Conservation (phyloP, 305 asterid genomes). For the Ilex paraguariensis region DNA sequence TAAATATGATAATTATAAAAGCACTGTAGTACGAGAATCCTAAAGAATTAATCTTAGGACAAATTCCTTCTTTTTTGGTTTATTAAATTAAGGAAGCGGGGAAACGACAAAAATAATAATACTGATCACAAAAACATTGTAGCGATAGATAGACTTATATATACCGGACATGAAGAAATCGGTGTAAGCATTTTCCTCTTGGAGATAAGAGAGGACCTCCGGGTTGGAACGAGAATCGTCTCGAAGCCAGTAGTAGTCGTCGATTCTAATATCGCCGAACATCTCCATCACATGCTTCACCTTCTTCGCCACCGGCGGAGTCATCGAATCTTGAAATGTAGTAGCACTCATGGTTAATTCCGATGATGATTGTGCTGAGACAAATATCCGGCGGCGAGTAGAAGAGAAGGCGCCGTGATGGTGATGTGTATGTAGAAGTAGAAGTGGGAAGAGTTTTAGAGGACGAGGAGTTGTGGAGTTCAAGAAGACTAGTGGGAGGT, state of each 20-base stretch:
- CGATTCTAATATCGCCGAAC: slow-evolving; percentile 85
- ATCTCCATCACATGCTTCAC: slow-evolving; percentile 81
- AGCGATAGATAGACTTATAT: slow-evolving; percentile 19
- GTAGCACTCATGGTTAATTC: background rate
- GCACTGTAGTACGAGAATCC: too few species aligned
- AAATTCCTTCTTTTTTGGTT: too few species aligned
- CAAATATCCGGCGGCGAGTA: background rate
- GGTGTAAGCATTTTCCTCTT: slow-evolving; percentile 66
- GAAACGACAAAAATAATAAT: too few species aligned
- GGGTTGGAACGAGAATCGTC: slow-evolving; percentile 83
- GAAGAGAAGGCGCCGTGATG: background rate
- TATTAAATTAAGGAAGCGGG: too few species aligned
- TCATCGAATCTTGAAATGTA: background rate
- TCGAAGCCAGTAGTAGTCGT: slow-evolving; percentile 91
- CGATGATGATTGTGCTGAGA: background rate
- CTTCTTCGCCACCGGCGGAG: slow-evolving; percentile 69
- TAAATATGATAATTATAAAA: too few species aligned
- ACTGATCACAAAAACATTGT: too few species aligned
- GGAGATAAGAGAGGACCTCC: slow-evolving; percentile 55
- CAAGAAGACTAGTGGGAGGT: too few species aligned
- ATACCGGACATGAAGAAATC: slow-evolving; percentile 75
- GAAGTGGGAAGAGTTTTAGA: background rate
- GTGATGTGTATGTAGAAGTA: background rate
- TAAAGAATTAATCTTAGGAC: too few species aligned
- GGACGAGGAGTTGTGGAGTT: background rate